Percentiles rank a stretch among this genome's conserved stretches.
phyloP scores from a whole-genome alignment of 495 filamentous ascomycete genomes.

The Penicillium parvum region DNA sequence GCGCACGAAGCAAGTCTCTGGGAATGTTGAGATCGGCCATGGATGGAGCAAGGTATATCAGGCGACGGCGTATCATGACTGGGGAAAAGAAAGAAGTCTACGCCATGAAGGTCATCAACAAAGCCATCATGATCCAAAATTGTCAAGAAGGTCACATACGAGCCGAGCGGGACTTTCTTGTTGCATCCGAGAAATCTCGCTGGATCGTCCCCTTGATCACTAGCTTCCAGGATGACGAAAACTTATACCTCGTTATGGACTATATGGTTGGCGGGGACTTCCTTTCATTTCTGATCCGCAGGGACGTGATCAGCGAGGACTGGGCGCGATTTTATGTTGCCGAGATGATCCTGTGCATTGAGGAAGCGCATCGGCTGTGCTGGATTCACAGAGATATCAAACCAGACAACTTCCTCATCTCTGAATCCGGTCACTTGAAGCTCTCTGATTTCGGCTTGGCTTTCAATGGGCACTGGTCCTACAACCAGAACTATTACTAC shows the following conservation, averaged over 20 bases:
- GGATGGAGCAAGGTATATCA: constrained; percentile 21
- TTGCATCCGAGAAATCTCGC: constrained; percentile 71
- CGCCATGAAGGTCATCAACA: constrained; percentile 95
- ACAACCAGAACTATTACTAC: constrained; percentile 80
- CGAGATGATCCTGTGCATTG: constrained; percentile 92
- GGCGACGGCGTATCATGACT: constrained; percentile 26
- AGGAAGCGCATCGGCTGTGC: constrained; percentile 79
- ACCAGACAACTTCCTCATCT: constrained; percentile 93
- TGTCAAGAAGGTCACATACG: constrained; percentile 89
- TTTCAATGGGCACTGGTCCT: constrained; percentile 92
- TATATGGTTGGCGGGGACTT: constrained; percentile 97
- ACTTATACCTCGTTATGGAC: constrained; percentile 92
- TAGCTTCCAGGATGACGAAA: constrained; percentile 80
- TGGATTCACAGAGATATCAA: constrained; percentile 97
- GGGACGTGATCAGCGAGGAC: constrained; percentile 71
- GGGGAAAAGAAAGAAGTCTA: constrained; percentile 58
- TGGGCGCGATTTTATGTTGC: constrained; percentile 82
- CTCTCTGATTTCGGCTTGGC: constrained; percentile 94
- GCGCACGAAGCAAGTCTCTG: constrained; percentile 1
- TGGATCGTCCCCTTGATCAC: constrained; percentile 88
- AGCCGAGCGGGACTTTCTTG: constrained; percentile 87
- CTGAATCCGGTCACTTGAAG: constrained; percentile 81
- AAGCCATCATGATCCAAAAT: constrained; percentile 82
- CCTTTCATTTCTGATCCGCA: constrained; percentile 75
- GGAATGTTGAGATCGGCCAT: constrained; percentile 22